These are phyloP conservation scores for Lactarius tabidus DNA, from an alignment of 768 basidiomycete species.

Conservation along the genomic window DNA sequence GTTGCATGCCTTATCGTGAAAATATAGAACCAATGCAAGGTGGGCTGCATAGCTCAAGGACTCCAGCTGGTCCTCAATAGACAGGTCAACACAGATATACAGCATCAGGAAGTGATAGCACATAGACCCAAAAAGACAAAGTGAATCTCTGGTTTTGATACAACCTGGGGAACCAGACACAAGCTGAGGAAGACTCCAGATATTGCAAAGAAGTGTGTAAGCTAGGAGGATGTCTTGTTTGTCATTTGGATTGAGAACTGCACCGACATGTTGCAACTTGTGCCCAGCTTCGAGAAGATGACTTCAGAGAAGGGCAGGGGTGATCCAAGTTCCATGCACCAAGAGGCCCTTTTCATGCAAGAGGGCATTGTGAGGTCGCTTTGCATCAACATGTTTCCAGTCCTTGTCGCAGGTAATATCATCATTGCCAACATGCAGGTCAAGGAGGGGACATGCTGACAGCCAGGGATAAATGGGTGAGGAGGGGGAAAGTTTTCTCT, in stretches of 20 bases:
- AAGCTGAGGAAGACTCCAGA: background rate
- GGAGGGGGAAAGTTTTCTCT: background rate
- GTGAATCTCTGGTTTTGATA: background rate
- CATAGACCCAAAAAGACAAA: background rate
- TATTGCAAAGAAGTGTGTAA: background rate
- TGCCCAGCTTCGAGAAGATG: too few species aligned
- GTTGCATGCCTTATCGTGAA: background rate
- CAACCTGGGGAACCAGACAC: background rate
- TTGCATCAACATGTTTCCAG: background rate
- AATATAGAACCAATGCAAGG: background rate
- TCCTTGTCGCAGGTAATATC: slow-evolving; percentile 12
- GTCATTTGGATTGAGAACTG: background rate
- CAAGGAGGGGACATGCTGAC: background rate
- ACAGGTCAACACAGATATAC: background rate
- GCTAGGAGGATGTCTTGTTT: slow-evolving; percentile 6
- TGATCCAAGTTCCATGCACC: background rate
- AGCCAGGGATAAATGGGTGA: background rate
- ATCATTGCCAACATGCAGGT: background rate
- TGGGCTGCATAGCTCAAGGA: background rate
- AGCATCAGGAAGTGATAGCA: background rate
- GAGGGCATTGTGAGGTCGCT: background rate
- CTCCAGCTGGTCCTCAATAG: background rate
- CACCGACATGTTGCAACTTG: background rate
- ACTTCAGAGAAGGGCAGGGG: too few species aligned
- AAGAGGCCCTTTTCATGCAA: slow-evolving; percentile 2